Evolutionary conservation across 345 rosid species (phyloP), one percentile per base, ranked within the genome.

Genomic region (Hypericum androsaemum): DNA sequence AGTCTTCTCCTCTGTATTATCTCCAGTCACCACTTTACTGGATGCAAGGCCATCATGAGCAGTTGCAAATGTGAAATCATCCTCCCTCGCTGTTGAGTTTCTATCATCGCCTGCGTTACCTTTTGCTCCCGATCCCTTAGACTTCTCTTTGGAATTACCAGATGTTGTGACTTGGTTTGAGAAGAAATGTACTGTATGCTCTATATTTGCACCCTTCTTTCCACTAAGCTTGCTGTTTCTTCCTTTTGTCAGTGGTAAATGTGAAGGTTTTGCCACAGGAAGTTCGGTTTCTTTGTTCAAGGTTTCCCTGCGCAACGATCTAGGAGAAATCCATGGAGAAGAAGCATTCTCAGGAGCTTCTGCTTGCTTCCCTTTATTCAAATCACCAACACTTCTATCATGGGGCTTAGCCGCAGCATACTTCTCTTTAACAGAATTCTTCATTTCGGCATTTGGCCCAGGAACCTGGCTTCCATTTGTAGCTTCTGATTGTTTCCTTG

Each of bases 271-370:
- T 61, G 58, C 68, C 16, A 52, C 53, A 43, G 12, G 22, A 52
- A 61, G 60, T 49, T 48, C 58, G 50, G 59, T 64, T 55, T 69
- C 83, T 41, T 70, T 57, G 50, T 70, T 65, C 47, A 71, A 65
- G 46, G 61, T 13, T 61, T 70, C 68, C 42, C 59, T 65, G 59
- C 50, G n/a, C 53, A 59, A 58, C 46, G 79, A 64, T 71, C 68
- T 73, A 13, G 76, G 73, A 41, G 70, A 64, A 53, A 71, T 68
- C 96, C 94, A 77, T 17, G 82, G 84, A 52, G 89, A 84, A n/a
- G 57, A 77, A 37, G 44, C 68, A 52, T 59, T 72, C 61, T 66
- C 78, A 45, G 53, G 37, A 64, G 56, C 73, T 66, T 71, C 71
- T 60, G 69, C 60, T 58, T 72, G 60, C 62, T 57, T 73, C 57